phyloP scores from a whole-genome alignment of 2,329 filamentous ascomycete genomes.

The Clarireedia sp. region DNA sequence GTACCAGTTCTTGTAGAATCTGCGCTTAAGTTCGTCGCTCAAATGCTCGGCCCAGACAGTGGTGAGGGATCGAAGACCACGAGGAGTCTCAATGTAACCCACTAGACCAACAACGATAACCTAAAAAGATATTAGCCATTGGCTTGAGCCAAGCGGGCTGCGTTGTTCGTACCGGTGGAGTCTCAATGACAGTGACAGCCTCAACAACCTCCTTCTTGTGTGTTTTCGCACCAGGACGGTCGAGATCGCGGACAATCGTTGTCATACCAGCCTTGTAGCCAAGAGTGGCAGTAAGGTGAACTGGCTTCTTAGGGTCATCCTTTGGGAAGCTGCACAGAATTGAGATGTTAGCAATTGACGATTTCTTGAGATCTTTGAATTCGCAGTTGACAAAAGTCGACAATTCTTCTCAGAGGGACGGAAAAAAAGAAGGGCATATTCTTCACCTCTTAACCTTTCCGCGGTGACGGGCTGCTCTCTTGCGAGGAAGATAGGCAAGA shows the following conservation, averaged over 20 bases:
- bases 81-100: slow-evolving; percentile 99
- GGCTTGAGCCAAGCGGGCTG: slow-evolving; percentile 70
- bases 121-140: slow-evolving; percentile 68
- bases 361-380: background rate
- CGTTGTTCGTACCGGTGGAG: slow-evolving; percentile 88
- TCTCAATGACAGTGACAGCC: slow-evolving; percentile 82
- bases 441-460: slow-evolving; percentile 98
- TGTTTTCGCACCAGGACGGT: slow-evolving; percentile 97
- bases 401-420: no score
- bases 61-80: slow-evolving; percentile 97
- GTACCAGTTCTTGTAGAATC: slow-evolving; percentile 99
- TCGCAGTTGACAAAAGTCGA: background rate
- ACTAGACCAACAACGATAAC: slow-evolving; percentile 99
- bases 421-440: slow-evolving; percentile 3
- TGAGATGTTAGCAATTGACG: slow-evolving; percentile 3
- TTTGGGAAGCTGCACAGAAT: slow-evolving; percentile 70
- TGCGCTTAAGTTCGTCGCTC: slow-evolving; percentile 96
- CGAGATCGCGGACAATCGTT: slow-evolving; percentile 91
- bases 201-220: slow-evolving; percentile 98
- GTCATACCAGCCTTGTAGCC: slow-evolving; percentile 99
- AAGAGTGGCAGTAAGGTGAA: slow-evolving; percentile 96
- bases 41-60: slow-evolving; percentile 99
- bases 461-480: slow-evolving; percentile 88
- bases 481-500: slow-evolving; percentile 78
- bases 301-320: slow-evolving; percentile 99